Evolutionary conservation across 2,329 filamentous ascomycete genomes (phyloP).

Genomic region (Escovopsis sp.): DNA sequence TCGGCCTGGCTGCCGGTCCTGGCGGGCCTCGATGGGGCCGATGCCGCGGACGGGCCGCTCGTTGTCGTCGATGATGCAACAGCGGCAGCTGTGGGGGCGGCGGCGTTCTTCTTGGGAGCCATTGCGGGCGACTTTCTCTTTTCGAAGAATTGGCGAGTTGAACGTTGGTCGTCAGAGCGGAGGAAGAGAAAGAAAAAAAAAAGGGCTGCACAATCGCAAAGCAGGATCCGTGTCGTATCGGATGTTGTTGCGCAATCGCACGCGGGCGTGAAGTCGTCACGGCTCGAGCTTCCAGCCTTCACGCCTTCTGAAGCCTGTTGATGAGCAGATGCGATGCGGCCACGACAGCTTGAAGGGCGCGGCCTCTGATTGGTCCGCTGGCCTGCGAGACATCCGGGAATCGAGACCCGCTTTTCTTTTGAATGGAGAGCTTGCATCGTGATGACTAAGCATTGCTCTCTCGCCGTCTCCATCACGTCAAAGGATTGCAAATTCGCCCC

Average conservation of each 20-base stretch:
- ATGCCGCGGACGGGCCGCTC: constrained; percentile 11
- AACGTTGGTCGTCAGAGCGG: too few species aligned
- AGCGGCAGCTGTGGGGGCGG: constrained; percentile 20
- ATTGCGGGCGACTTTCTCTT: constrained; percentile 16
- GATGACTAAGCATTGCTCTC: too few species aligned
- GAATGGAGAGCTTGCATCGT: too few species aligned
- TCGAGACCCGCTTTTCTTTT: constrained; percentile 3
- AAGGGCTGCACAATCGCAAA: background rate
- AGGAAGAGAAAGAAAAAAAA: background rate
- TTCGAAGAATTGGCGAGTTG: constrained; percentile 1
- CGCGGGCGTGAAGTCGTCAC: background rate
- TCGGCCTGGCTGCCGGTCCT: constrained; percentile 6
- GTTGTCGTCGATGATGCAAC: constrained; percentile 16
- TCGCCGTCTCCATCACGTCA: constrained; percentile 6
- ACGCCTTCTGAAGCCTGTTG: background rate
- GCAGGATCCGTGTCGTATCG: background rate
- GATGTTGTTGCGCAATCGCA: background rate
- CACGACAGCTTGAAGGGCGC: constrained; percentile 23
- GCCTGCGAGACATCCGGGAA: too few species aligned
- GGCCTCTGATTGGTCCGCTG: constrained; percentile 17
- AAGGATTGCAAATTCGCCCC: constrained; percentile 1
- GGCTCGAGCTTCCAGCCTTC: background rate
- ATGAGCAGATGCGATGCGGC: constrained; percentile 11
- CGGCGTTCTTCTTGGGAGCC: constrained; percentile 36
- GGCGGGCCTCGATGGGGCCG: background rate